Evolutionary conservation across 2,329 filamentous ascomycete genomes (phyloP).

Genomic region (Fusarium dlaminii): DNA sequence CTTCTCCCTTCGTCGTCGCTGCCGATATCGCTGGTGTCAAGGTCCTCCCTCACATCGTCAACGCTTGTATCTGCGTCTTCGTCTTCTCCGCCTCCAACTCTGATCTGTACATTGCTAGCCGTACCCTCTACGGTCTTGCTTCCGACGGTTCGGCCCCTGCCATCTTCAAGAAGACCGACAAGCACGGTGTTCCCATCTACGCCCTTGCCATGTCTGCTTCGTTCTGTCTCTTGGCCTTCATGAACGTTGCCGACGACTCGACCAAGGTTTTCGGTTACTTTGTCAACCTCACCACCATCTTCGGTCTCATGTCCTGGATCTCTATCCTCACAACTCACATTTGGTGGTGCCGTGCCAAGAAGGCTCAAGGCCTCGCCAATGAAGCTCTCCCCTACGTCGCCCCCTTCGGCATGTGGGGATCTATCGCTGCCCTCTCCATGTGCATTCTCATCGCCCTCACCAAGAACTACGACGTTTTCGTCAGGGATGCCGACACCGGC

Average conservation of each 20-base stretch:
- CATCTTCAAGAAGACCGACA: slow-evolving; percentile 77
- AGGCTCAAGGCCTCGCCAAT: slow-evolving; percentile 67
- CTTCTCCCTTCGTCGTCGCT: slow-evolving; percentile 79
- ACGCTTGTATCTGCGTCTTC: slow-evolving; percentile 78
- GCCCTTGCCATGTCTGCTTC: slow-evolving; percentile 68
- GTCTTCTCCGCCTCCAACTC: slow-evolving; percentile 82
- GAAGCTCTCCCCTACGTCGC: slow-evolving; percentile 70
- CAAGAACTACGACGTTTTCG: slow-evolving; percentile 84
- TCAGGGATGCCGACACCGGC: slow-evolving; percentile 48
- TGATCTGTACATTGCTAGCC: slow-evolving; percentile 79
- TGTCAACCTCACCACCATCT: slow-evolving; percentile 74
- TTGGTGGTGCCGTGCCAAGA: slow-evolving; percentile 70
- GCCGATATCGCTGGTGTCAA: slow-evolving; percentile 71
- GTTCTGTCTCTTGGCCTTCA: slow-evolving; percentile 74
- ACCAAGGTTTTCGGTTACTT: slow-evolving; percentile 70
- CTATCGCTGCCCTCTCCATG: slow-evolving; percentile 72
- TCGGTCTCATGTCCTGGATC: slow-evolving; percentile 73
- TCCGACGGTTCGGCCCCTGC: slow-evolving; percentile 75
- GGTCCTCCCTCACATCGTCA: slow-evolving; percentile 72
- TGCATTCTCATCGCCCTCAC: slow-evolving; percentile 79
- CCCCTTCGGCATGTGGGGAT: slow-evolving; percentile 77
- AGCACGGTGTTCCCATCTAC: slow-evolving; percentile 74
- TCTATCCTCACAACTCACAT: slow-evolving; percentile 75
- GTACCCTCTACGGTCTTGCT: slow-evolving; percentile 78
- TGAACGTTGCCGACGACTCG: slow-evolving; percentile 69